phyloP scores from a whole-genome alignment of 257 asterid genomes.

The Fraxinus cuspidata region DNA sequence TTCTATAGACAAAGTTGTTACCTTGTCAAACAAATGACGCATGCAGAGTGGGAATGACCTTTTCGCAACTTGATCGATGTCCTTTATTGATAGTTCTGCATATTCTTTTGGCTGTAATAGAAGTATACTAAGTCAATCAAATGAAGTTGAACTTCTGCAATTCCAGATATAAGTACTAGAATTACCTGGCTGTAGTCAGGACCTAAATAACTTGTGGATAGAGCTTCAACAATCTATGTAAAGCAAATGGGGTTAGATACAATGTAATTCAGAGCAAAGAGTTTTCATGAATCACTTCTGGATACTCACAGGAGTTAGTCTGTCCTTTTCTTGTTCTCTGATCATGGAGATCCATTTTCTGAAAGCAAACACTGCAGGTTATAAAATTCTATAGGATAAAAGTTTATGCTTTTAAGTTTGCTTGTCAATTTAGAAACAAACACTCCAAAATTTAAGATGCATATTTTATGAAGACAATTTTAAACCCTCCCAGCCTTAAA shows the following conservation, averaged over 20 bases:
- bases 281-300: constrained; percentile 20
- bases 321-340: constrained; percentile 89
- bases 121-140: constrained; percentile 33
- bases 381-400: constrained; percentile 21
- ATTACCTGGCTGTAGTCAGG: constrained; percentile 94
- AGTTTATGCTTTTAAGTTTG: constrained; percentile 4
- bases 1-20: constrained; percentile 32
- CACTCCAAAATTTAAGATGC: background rate
- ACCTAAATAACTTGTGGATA: constrained; percentile 87
- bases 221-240: constrained; percentile 79
- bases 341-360: constrained; percentile 96
- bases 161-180: constrained; percentile 19
- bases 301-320: constrained; percentile 84
- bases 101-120: constrained; percentile 68
- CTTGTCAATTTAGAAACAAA: constrained; percentile 7
- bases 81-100: constrained; percentile 70
- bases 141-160: constrained; percentile 15
- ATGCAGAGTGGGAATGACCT: constrained; percentile 95
- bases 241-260: constrained; percentile 37
- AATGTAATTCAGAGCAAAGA: constrained; percentile 20
- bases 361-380: constrained; percentile 39
- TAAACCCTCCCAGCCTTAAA: background rate
- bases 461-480: constrained; percentile 1
- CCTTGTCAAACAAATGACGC: constrained; percentile 96
- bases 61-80: constrained; percentile 86